Evolutionary conservation across 2,329 filamentous ascomycete genomes (phyloP), one percentile per base, ranked within the genome.

Genomic region (Pseudogymnoascus sp.): DNA sequence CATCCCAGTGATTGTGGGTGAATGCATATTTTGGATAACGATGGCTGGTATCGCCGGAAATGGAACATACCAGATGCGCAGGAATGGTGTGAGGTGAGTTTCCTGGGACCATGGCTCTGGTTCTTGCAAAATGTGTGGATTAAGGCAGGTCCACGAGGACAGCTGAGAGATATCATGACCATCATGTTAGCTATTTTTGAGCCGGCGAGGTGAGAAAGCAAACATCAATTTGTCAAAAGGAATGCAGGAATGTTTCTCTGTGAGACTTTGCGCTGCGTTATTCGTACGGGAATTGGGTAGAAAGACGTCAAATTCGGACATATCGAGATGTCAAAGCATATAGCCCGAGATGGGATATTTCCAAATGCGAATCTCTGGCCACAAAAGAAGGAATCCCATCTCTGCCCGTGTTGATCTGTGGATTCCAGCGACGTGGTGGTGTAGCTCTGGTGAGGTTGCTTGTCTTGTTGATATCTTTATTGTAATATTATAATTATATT

Each of bases 1-100:
- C n/a, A 6, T 57, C 47, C 26, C 26, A 57, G 26, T 4, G 26
- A 16, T 16, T 34, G n/a, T 57, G 26, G 47, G 26, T 31, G 11
- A 31, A 57, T 57, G 47, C 47, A 57, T 57, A 18, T 57, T 4
- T 4, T 6, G n/a, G n/a, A 12, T 3, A 7, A 12, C 10, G n/a
- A 57, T 51, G 45, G 23, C 23, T 54, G 47, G 47, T 18, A 54
- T 54, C 14, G 47, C 47, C 47, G 47, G 47, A 54, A 54, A 54
- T 31, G 26, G 47, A 16, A 29, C 26, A 16, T 54, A 31, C 47
- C n/a, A 54, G n/a, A 31, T 54, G 47, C n/a, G 14, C 7, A 31
- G 7, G 26, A 16, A 5, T 54, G 14, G 47, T 54, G 23, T 26
- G 47, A 54, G 47, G 47, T 54, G 47, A 54, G 26, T 16, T 31